These are phyloP conservation scores for Lachnellula occidentalis DNA, from an alignment of 2,329 filamentous ascomycete genomes.

Conservation along the genomic window DNA sequence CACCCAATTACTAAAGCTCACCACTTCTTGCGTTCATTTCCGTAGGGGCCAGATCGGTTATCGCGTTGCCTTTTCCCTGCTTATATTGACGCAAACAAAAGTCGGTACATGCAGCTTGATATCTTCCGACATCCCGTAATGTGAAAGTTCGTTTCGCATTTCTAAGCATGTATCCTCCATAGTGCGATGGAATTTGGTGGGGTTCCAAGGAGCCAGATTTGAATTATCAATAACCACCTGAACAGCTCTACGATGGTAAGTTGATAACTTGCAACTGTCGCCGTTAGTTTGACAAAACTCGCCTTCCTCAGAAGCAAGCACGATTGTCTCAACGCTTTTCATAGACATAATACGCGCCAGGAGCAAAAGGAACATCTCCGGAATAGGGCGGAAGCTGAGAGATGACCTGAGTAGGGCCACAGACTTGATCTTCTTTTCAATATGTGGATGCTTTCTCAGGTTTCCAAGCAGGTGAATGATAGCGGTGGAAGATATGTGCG, in stretches of 20 bases:
- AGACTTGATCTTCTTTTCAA: not conserved
- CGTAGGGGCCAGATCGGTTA: not conserved
- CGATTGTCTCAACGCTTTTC: not conserved
- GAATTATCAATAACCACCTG: too few species aligned
- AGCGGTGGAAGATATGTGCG: not conserved
- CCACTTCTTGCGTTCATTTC: not conserved
- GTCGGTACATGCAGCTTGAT: not conserved
- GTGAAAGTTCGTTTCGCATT: not conserved
- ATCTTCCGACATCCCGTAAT: not conserved
- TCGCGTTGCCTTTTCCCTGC: not conserved
- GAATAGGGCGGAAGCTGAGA: too few species aligned
- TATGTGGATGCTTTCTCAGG: not conserved
- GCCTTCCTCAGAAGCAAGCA: too few species aligned
- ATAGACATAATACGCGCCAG: not conserved
- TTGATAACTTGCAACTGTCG: not conserved
- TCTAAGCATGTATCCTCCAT: too few species aligned
- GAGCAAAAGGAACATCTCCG: too few species aligned
- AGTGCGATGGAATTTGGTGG: too few species aligned
- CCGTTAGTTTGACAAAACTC: not conserved
- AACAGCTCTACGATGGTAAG: not conserved
- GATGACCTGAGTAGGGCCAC: not conserved
- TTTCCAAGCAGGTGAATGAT: not conserved
- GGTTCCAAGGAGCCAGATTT: too few species aligned
- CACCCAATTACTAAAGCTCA: not conserved
- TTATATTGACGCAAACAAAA: not conserved